A percentile compares a stretch with the other conserved stretches of the same genome.
These are phyloP conservation scores for Suhomyces sp. DNA, from an alignment of 805 yeast species.

Conservation along the genomic window DNA sequence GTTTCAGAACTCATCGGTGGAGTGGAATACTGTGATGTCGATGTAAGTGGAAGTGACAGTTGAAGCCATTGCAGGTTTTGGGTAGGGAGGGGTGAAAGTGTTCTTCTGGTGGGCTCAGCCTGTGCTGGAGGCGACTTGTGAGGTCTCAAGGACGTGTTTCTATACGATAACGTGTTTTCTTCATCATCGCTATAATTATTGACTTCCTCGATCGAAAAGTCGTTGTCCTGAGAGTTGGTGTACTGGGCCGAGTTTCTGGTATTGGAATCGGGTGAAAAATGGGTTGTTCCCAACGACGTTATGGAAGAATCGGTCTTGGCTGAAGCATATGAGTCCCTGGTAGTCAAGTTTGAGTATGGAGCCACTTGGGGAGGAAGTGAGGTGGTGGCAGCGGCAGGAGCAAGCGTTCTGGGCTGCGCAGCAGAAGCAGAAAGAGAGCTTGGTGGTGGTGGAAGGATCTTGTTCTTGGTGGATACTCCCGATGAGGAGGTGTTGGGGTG, in stretches of 20 bases:
- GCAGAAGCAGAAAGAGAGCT: neutral
- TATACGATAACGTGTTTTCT: constrained; percentile 1
- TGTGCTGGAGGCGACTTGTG: neutral
- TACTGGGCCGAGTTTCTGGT: neutral
- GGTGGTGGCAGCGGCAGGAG: constrained; percentile 6
- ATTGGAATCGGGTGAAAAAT: constrained; percentile 6
- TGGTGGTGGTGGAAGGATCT: constrained; percentile 4
- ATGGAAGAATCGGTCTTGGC: constrained; percentile 13
- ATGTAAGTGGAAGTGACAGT: constrained; percentile 7
- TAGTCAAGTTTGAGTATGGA: neutral
- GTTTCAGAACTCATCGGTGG: constrained; percentile 9
- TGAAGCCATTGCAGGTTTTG: constrained; percentile 1
- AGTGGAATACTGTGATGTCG: constrained; percentile 16
- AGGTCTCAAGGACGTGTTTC: constrained; percentile 10
- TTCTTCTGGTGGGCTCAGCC: neutral
- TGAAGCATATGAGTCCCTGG: constrained; percentile 15
- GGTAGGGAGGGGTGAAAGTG: constrained; percentile 2
- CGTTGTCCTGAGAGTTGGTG: constrained; percentile 14
- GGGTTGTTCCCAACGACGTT: constrained; percentile 12
- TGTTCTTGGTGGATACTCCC: constrained; percentile 2
- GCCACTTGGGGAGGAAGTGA: constrained; percentile 2
- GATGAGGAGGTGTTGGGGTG: constrained; percentile 5
- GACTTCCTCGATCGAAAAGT: constrained; percentile 38
- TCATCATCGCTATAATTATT: constrained; percentile 41
- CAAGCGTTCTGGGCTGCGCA: constrained; percentile 1